Base-by-base conservation (phyloP, 352 stramenopile genomes). In the Phytopythium mirpurense region DNA sequence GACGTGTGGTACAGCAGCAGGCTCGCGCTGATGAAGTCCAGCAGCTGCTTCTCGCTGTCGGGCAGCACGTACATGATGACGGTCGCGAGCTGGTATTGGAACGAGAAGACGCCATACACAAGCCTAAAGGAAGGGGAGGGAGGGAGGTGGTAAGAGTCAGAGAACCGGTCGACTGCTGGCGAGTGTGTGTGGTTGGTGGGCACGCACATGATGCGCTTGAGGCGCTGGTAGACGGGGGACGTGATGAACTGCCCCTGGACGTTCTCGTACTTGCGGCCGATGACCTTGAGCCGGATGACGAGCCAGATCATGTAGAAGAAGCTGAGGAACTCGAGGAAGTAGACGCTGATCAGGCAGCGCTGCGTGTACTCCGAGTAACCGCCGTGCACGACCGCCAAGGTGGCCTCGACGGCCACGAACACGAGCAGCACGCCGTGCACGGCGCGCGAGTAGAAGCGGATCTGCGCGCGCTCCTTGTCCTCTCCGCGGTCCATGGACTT, bases 151-250 rank as follows among this genome's bases (percentile, higher is more conserved):
- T n/a, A n/a, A n/a, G n/a, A n/a, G n/a, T n/a, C n/a, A n/a, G n/a
- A n/a, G n/a, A n/a, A n/a, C n/a, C n/a, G n/a, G n/a, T n/a, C n/a
- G n/a, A n/a, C n/a, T n/a, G n/a, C n/a, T n/a, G n/a, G n/a, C n/a
- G n/a, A n/a, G n/a, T n/a, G n/a, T n/a, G n/a, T n/a, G n/a, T n/a
- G n/a, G n/a, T n/a, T n/a, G n/a, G 52, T 15, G 32, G 3, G 12
- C 6, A 49, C 51, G 49, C 70, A 76, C 72, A 89, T 74, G 60
- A 89, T 87, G 16, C 60, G 62, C 59, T 87, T 80, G 52, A 89
- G 73, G 35, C 78, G 67, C 50, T 79, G 62, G 49, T 89, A 89
- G n/a, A 89, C 63, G 9, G 78, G 78, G 2, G 78, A 89, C 2
- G 63, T 67, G 46, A 86, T 65, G 36, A 89, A 84, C 36, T 70